Base-by-base conservation (phyloP, 2,329 filamentous ascomycete genomes). In the Cryphonectria radicalis region DNA sequence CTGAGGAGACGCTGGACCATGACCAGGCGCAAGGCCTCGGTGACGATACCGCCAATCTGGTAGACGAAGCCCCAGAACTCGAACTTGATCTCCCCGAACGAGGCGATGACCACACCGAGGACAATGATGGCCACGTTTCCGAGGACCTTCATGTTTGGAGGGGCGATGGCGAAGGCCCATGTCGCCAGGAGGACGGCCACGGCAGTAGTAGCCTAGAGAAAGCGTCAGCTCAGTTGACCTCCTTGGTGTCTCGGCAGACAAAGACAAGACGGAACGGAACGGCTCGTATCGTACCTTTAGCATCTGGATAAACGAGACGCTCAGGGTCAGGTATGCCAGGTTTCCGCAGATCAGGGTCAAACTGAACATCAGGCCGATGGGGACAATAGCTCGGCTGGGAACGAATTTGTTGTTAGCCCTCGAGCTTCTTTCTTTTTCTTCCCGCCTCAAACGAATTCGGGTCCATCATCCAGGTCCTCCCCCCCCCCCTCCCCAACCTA, bases 301-400 rank as follows among this genome's bases (percentile, higher is more conserved):
- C 94, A 97, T 97, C 86, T 97, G 94, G 78, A 97, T 97, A 82
- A 97, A 97, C 70, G 94, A 92, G 72, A 97, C 94, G 75, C 92
- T 94, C 71, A 97, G 88, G 81, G 97, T 96, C 69, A 97, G 87
- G 80, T 97, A 97, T 76, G 94, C 93, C 83, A 96, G 83, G 84
- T 97, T 97, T 78, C 94, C 93, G 81, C 93, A 97, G 79, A 97
- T 97, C 84, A 97, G 87, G 82, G 92, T 94, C 84, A 97, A 84
- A 79, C 92, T 94, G 89, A 97, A 97, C 85, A 97, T 95, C 79
- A 96, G 82, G 76, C 94, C 94, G 77, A 97, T 97, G 71, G 94
- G 94, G 35, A 97, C 90, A 76, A 97, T 96, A 32, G 93, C 93
- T 76, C 93, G 91, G 72, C 97, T 84, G 81, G 14, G 22, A 5